Percentiles rank a stretch among this genome's conserved stretches.
These are phyloP conservation scores for Komagataella pastoris DNA, from an alignment of 805 yeast species.

Conservation along the genomic window DNA sequence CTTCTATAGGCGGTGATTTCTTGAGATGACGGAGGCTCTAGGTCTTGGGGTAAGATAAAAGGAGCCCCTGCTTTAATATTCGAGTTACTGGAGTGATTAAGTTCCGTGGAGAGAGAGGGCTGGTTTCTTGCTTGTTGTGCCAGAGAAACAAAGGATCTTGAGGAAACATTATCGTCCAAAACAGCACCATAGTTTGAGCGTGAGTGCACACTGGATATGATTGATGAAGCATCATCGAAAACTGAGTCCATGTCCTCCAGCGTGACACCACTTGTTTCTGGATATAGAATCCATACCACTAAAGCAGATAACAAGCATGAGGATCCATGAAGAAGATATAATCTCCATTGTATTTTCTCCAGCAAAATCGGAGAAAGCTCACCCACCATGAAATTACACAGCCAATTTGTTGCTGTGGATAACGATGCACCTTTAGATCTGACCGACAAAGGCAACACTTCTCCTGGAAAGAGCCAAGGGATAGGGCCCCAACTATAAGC, in stretches of 20 bases:
- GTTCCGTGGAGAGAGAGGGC: background rate
- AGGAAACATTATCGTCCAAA: constrained; percentile 1
- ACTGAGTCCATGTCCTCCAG: constrained; percentile 88
- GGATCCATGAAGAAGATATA: constrained; percentile 71
- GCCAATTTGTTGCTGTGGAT: constrained; percentile 89
- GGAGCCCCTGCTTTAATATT: constrained; percentile 3
- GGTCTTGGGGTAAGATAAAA: constrained; percentile 14
- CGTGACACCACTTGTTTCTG: constrained; percentile 83
- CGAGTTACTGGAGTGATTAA: constrained; percentile 1
- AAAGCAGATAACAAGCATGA: constrained; percentile 65
- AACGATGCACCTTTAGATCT: constrained; percentile 85
- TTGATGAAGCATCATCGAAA: constrained; percentile 50
- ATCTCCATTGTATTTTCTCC: constrained; percentile 63
- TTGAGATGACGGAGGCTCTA: constrained; percentile 23
- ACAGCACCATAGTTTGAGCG: constrained; percentile 2
- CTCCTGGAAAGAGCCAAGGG: constrained; percentile 84
- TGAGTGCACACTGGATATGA: constrained; percentile 2
- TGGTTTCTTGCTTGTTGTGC: constrained; percentile 3
- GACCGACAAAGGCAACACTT: constrained; percentile 71
- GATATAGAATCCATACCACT: constrained; percentile 61
- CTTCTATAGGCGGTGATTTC: constrained; percentile 20
- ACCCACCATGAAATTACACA: constrained; percentile 84
- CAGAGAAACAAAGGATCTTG: background rate
- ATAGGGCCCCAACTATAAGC: constrained; percentile 93
- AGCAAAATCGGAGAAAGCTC: constrained; percentile 81